Base-by-base conservation (phyloP, 2,329 filamentous ascomycete species). In the Colletotrichum melonis region DNA sequence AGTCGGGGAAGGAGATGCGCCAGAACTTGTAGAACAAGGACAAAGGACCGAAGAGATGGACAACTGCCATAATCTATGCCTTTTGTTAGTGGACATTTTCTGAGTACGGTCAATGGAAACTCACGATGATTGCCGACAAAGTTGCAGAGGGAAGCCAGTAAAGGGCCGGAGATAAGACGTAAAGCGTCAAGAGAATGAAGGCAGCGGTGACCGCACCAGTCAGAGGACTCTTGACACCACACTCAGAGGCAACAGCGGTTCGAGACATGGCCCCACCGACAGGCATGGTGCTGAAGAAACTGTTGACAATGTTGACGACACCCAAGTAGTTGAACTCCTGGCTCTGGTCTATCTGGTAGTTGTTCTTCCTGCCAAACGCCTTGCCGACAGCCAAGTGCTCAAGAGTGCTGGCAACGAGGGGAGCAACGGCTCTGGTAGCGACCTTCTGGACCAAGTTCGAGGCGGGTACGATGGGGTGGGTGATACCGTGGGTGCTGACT, bases 131-230 rank as follows among this genome's bases (percentile, higher is more conserved):
- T 2, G 91, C 91, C 1, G 91, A 87, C 0, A 93, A 84, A 0
- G 89, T 91, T 0, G 91, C 86, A 75, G 91, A 91, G 2, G 91
- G 91, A 24, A 93, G 90, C 89, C 90, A 93, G 80, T 90, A 92
- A 0, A 93, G 84, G 0, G 89, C 88, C 0, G 87, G 88, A 0
- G 88, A 88, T 54, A 92, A 86, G 69, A 90, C 86, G 76, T 90
- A 92, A 32, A 93, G 88, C 16, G 87, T 90, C 3, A 92, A 79
- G 7, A 93, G 82, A 16, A 93, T 89, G 57, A 91, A 89, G 8
- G 86, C 89, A 3, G 90, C 88, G 0, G 91, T 92, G 65, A 93
- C 83, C 24, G 91, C 75, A 3, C 91, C 91, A 46, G 88, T 90
- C 0, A 92, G 82, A 0, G 91, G 91, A 4, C 89, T 91, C 75